Percentiles rank a stretch among this genome's conserved stretches.
Conservation (phyloP, 768 basidiomycete genomes). For the Leccinum uliginosum region DNA sequence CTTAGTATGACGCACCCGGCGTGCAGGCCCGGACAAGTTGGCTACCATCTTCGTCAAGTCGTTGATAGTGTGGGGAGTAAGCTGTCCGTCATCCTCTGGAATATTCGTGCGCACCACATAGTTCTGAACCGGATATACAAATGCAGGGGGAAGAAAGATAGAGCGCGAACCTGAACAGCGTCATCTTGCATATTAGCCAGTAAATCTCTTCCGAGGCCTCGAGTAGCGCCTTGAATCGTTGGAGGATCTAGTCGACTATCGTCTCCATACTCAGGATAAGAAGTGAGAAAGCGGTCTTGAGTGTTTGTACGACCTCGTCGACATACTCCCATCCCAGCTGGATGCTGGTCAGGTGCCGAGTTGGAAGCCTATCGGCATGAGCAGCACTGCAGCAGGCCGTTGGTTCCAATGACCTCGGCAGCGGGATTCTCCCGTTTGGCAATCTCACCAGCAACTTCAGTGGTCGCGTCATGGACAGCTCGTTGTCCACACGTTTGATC, state of each 20-base stretch:
- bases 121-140: slow-evolving; percentile 39
- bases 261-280: slow-evolving; percentile 94
- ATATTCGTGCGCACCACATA: slow-evolving; percentile 64
- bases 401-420: slow-evolving; percentile 25
- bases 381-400: slow-evolving; percentile 11
- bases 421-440: slow-evolving; percentile 21
- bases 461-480: slow-evolving; percentile 24
- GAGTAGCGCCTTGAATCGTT: slow-evolving; percentile 79
- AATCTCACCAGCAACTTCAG: slow-evolving; percentile 28
- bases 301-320: slow-evolving; percentile 87
- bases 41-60: slow-evolving; percentile 57
- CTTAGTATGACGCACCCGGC: slow-evolving; percentile 41
- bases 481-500: slow-evolving; percentile 29
- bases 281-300: slow-evolving; percentile 95
- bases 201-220: slow-evolving; percentile 99
- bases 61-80: slow-evolving; percentile 49
- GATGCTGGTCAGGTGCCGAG: slow-evolving; percentile 10
- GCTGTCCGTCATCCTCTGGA: slow-evolving; percentile 64
- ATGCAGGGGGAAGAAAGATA: background rate
- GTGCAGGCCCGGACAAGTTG: slow-evolving; percentile 53
- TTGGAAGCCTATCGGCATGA: slow-evolving; percentile 18
- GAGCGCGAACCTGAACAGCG: slow-evolving; percentile 61
- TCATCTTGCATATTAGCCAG: slow-evolving; percentile 85
- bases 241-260: slow-evolving; percentile 89
- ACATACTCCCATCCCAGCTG: slow-evolving; percentile 72